Base-by-base conservation (phyloP, 2,329 filamentous ascomycete genomes). In the Diaporthe caulivora region DNA sequence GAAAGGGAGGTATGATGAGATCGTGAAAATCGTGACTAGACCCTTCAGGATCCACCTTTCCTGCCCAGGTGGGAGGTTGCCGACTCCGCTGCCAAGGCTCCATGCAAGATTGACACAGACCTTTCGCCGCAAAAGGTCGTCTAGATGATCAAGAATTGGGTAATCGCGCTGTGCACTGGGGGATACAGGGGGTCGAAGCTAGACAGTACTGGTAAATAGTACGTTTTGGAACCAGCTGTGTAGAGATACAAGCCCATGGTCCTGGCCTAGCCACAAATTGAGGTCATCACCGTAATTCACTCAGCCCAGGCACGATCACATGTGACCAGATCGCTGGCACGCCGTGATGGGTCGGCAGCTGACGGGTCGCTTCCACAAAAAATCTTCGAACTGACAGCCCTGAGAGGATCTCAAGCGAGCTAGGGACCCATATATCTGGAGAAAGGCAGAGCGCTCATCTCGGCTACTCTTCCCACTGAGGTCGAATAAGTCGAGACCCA, bases 401-500 rank as follows among this genome's bases (percentile, higher is more conserved):
- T 67, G 62, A 67, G 13, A 40, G 44, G 62, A 26, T 49, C n/a
- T 26, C 8, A 29, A 67, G 4, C 40, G 15, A 26, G 47, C 47
- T 47, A 53, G 42, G 18, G 62, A 31, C 42, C 44, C 44, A 53
- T n/a, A 24, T 26, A 34, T 37, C n/a, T 53, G 62, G 62, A 67
- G 62, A 40, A 26, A 26, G 40, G 10, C 31, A 40, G 29, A 51
- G 31, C 21, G 31, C 7, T 53, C 62, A 65, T 67, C 62, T 67
- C 62, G 62, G 62, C 47, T 67, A 34, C 47, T 31, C 47, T 53
- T 53, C 47, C 62, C 51, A 24, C 26, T n/a, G 40, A 9, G 62
- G 62, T 67, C 31, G 47, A 51, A 51, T 53, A 40, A 53, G 40
- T 67, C 62, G 62, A 67, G 62, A 67, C 62, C 62, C 62, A 67